A percentile compares a stretch with the other conserved stretches of the same genome.
phyloP scores from a whole-genome alignment of 352 stramenopile species.

The Phytophthora boehmeriae region DNA sequence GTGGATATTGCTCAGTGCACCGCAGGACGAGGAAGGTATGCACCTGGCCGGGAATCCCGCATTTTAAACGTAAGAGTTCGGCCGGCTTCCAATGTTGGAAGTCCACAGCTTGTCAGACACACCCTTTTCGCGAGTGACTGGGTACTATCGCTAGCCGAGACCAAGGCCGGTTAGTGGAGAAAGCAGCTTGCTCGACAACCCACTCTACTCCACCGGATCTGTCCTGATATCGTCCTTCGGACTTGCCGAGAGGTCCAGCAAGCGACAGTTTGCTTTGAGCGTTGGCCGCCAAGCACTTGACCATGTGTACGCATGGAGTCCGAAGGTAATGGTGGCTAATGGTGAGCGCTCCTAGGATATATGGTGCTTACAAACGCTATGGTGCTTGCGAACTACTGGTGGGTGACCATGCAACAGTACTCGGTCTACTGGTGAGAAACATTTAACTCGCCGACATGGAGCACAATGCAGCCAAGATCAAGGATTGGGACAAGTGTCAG shows the following conservation, averaged over 20 bases:
- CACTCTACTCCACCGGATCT: conserved; percentile 22
- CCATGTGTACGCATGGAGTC: conserved; percentile 18
- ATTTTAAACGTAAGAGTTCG: conserved; percentile 7
- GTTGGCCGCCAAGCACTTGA: conserved; percentile 13
- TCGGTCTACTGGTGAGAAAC: conserved; percentile 2
- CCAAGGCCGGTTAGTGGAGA: no score
- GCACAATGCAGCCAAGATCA: background rate
- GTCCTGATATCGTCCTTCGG: background rate
- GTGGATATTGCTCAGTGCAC: conserved; percentile 17
- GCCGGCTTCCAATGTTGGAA: background rate
- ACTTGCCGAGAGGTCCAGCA: conserved; percentile 4
- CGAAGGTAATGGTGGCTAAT: conserved; percentile 3
- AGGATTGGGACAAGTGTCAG: conserved; percentile 1
- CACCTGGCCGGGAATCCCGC: background rate
- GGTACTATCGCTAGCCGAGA: background rate
- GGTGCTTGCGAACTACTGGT: no score
- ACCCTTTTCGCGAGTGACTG: conserved; percentile 17
- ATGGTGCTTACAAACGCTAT: background rate
- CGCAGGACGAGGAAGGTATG: conserved; percentile 4
- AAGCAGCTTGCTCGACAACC: conserved; percentile 6
- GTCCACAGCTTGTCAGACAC: background rate
- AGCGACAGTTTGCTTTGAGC: conserved; percentile 22
- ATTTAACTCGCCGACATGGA: conserved; percentile 5
- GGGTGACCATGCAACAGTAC: conserved; percentile 18
- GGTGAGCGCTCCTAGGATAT: conserved; percentile 10